Evolutionary conservation across 495 filamentous ascomycete species (phyloP), one percentile per base, ranked within the genome.

Genomic region (Xylaria venustula): DNA sequence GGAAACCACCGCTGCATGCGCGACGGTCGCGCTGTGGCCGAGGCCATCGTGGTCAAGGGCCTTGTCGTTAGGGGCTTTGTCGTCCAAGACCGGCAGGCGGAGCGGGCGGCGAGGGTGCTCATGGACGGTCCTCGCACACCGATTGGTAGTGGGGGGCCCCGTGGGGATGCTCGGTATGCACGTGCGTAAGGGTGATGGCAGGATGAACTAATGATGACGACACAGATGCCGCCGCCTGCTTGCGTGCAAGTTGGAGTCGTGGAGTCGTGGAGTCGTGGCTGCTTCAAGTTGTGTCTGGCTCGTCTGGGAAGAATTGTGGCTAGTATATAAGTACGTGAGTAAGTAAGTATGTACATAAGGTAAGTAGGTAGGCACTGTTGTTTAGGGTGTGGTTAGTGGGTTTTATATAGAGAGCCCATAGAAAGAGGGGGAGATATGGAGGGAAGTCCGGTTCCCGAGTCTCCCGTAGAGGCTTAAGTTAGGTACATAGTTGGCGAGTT

Each of bases 1-100:
- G 69, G 69, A 40, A 71, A 71, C 69, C 69, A 71, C 20, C 63
- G 64, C 51, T 55, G 64, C 69, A 67, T 71, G 4, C 69, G 62
- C 19, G 64, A 61, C 52, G 19, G 46, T 17, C 12, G 2, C 4
- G 26, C 17, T 28, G 37, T 14, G 4, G 48, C 7, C 11, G 58
- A 19, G 17, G 64, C 55, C 67, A 66, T 71, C 6, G 62, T 61
- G 6, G 62, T 58, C 23, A 64, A 11, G 53, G 44, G 55, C 44
- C 45, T 58, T 4, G 53, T n/a, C n/a, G n/a, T n/a, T n/a, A 64
- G 7, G 53, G 44, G 55, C 44, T 41, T 58, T 4, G 53, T 37
- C 9, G 9, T 34, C 37, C 23, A 23, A 26, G 45, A 45, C 17
- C 40, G 36, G 51, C 51, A 28, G 4, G 51, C 36, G 17, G 36